A percentile compares a stretch with the other conserved stretches of the same genome.
These are phyloP conservation scores for Tolypocladium tropicale DNA, from an alignment of 2,329 filamentous ascomycete genomes.

Conservation along the genomic window DNA sequence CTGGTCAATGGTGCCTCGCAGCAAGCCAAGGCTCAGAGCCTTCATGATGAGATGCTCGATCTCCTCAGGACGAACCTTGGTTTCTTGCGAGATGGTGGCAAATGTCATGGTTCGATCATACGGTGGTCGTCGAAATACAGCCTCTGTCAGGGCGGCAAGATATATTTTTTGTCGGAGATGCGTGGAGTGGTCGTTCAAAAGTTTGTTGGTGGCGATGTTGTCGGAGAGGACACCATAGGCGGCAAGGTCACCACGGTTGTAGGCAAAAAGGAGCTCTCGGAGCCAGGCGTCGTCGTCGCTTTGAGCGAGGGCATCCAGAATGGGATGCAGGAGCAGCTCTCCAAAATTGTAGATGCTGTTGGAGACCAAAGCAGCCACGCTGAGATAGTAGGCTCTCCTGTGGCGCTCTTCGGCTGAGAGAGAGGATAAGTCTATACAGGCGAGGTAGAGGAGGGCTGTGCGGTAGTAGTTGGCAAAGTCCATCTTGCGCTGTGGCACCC, in stretches of 20 bases:
- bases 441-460: constrained; percentile 93
- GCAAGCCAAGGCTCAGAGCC: constrained; percentile 83
- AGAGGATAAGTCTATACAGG: constrained; percentile 77
- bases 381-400: constrained; percentile 81
- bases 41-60: constrained; percentile 99
- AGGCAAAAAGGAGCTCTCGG: constrained; percentile 90
- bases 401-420: constrained; percentile 67
- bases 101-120: constrained; percentile 96
- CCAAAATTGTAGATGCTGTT: constrained; percentile 99
- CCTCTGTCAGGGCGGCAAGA: constrained; percentile 88
- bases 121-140: constrained; percentile 89
- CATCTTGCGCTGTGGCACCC: constrained; percentile 47
- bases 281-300: constrained; percentile 76
- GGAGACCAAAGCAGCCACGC: constrained; percentile 84
- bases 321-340: constrained; percentile 94
- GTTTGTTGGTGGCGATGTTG: constrained; percentile 68
- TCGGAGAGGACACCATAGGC: constrained; percentile 77
- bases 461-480: constrained; percentile 97
- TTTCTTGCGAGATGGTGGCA: constrained; percentile 77
- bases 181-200: constrained; percentile 68
- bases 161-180: constrained; percentile 98
- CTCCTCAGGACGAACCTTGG: constrained; percentile 80
- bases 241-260: constrained; percentile 87
- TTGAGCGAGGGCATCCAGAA: constrained; percentile 68
- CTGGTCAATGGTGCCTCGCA: constrained; percentile 91